A percentile compares a stretch with the other conserved stretches of the same genome.
Conservation (phyloP, 371 early-diverging fungal species). For the Parasitella parasitica region DNA sequence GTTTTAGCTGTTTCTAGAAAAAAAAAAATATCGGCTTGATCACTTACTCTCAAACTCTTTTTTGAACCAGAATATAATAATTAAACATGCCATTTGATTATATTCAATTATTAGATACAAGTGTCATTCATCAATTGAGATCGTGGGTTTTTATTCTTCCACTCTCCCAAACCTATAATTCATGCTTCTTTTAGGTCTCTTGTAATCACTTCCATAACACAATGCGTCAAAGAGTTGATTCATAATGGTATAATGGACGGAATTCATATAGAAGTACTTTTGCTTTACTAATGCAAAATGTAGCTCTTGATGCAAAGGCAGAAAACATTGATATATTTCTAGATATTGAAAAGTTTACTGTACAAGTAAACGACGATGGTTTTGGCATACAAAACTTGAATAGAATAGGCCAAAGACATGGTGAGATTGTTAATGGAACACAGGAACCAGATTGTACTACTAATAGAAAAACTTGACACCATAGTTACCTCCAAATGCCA, state of each 20-base stretch:
- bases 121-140: slow-evolving; percentile 28
- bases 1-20: too few species aligned
- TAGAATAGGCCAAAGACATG: slow-evolving; percentile 55
- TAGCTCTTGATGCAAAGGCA: slow-evolving; percentile 65
- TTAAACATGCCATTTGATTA: not conserved
- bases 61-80: not conserved
- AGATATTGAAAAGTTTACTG: slow-evolving; percentile 42
- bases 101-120: slow-evolving; percentile 15
- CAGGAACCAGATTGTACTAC: too few species aligned
- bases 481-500: slow-evolving; percentile 62
- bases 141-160: slow-evolving; percentile 21
- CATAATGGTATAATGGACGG: slow-evolving; percentile 49
- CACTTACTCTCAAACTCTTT: too few species aligned
- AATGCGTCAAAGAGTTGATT: slow-evolving; percentile 62
- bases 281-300: not conserved
- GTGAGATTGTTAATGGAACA: too few species aligned
- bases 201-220: slow-evolving; percentile 49
- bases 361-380: slow-evolving; percentile 70
- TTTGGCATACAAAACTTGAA: slow-evolving; percentile 54
- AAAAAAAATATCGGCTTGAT: too few species aligned
- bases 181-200: slow-evolving; percentile 31
- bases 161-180: not conserved
- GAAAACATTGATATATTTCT: slow-evolving; percentile 47
- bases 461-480: too few species aligned
- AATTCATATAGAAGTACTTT: too few species aligned